Percentiles rank a stretch among this genome's conserved stretches.
phyloP scores from a whole-genome alignment of 116 monocot species.

The Phalaenopsis hybrid region DNA sequence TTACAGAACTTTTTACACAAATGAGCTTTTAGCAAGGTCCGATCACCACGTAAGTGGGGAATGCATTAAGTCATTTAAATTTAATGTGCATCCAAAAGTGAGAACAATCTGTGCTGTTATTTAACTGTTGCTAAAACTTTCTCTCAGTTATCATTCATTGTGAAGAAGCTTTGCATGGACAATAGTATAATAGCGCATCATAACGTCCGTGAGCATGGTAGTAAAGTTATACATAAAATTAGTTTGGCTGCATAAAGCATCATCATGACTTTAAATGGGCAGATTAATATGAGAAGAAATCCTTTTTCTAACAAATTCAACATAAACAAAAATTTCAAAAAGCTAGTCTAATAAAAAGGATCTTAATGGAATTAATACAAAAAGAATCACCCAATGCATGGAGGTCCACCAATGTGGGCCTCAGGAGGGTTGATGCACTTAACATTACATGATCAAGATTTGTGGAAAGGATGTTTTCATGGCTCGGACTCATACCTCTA shows the following conservation, averaged over 20 bases:
- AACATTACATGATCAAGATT: background rate
- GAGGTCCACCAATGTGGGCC: background rate
- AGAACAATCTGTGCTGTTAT: background rate
- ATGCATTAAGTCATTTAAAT: background rate
- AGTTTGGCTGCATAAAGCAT: background rate
- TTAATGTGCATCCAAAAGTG: background rate
- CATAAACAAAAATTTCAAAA: conserved; percentile 2
- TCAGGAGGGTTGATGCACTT: background rate
- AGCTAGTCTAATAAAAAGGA: background rate
- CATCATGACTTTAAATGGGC: background rate
- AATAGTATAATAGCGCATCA: too few species aligned
- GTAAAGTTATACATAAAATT: background rate
- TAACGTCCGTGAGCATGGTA: background rate
- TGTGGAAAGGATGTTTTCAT: background rate
- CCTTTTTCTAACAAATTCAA: background rate
- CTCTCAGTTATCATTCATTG: too few species aligned
- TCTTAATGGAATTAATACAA: background rate
- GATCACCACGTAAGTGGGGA: background rate
- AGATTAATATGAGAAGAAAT: background rate
- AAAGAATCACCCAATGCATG: background rate
- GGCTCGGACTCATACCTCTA: background rate
- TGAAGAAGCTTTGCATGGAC: too few species aligned
- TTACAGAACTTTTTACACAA: background rate
- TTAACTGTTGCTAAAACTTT: too few species aligned
- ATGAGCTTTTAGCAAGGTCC: background rate